A percentile compares a stretch with the other conserved stretches of the same genome.
Evolutionary conservation across 2,329 filamentous ascomycete genomes (phyloP).

Genomic region (Xenosphaeropsis pyriputrescens): DNA sequence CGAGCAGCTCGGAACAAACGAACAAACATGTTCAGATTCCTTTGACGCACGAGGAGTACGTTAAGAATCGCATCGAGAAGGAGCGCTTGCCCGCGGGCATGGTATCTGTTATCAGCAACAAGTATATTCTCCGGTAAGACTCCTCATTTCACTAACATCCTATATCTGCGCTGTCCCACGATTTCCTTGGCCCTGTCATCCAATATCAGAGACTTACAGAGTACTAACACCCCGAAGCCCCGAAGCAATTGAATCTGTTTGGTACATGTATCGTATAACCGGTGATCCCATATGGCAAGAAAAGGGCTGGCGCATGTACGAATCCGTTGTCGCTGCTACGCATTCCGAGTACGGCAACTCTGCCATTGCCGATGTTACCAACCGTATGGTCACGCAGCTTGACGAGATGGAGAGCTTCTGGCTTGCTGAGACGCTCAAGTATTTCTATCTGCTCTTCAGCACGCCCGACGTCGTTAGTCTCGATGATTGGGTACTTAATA

Average conservation of each 20-base stretch:
- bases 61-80: slow-evolving; percentile 26
- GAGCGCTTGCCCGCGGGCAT: slow-evolving; percentile 36
- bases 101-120: slow-evolving; percentile 24
- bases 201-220: slow-evolving; percentile 5
- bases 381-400: slow-evolving; percentile 22
- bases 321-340: slow-evolving; percentile 52
- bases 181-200: background rate
- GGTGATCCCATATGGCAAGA: slow-evolving; percentile 64
- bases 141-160: slow-evolving; percentile 15
- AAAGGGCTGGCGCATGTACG: slow-evolving; percentile 77
- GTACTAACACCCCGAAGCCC: slow-evolving; percentile 33
- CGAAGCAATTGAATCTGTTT: slow-evolving; percentile 78
- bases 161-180: no score
- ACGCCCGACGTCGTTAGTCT: slow-evolving; percentile 46
- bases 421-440: slow-evolving; percentile 83
- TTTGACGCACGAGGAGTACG: slow-evolving; percentile 37
- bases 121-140: slow-evolving; percentile 48
- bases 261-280: slow-evolving; percentile 83
- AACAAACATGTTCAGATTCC: no score
- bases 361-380: slow-evolving; percentile 50
- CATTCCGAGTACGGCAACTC: slow-evolving; percentile 52
- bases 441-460: slow-evolving; percentile 74
- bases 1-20: no score
- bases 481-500: slow-evolving; percentile 49
- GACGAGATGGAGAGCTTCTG: slow-evolving; percentile 82